Percentiles rank a stretch among this genome's conserved stretches.
Conservation (phyloP, 371 early-diverging fungal genomes). For the Syncephalastrum racemosum region DNA sequence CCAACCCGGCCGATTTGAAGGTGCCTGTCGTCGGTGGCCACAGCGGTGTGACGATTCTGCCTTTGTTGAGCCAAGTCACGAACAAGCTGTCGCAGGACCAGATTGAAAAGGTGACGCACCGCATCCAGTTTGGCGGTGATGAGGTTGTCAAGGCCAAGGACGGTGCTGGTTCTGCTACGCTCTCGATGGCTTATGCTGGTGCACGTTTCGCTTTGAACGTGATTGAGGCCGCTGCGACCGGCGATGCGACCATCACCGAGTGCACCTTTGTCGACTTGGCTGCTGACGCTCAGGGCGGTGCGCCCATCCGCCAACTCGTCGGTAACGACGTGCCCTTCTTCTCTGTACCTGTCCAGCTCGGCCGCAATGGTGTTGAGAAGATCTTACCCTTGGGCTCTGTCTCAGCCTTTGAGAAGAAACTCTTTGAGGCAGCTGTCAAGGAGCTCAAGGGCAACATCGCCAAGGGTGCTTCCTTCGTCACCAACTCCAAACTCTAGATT, state of each 20-base stretch:
- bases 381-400: conserved; percentile 70
- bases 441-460: conserved; percentile 83
- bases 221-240: conserved; percentile 65
- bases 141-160: conserved; percentile 95
- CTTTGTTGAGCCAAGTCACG: conserved; percentile 71
- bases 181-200: conserved; percentile 92
- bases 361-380: conserved; percentile 71
- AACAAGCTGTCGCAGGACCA: conserved; percentile 66
- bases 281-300: conserved; percentile 56
- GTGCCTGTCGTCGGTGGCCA: conserved; percentile 93
- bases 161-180: conserved; percentile 80
- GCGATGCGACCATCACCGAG: conserved; percentile 69
- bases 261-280: conserved; percentile 83
- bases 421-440: conserved; percentile 66
- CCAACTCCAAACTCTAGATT: conserved; percentile 28
- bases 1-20: conserved; percentile 55
- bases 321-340: conserved; percentile 72
- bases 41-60: conserved; percentile 89
- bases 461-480: conserved; percentile 63
- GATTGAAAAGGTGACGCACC: conserved; percentile 74
- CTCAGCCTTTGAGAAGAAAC: conserved; percentile 67
- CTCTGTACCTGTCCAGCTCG: conserved; percentile 82
- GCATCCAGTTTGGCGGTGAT: conserved; percentile 94
- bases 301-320: conserved; percentile 53
- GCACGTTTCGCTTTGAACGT: conserved; percentile 79